These are phyloP conservation scores for Termitomyces sp. DNA, from an alignment of 768 basidiomycete species.

Conservation along the genomic window DNA sequence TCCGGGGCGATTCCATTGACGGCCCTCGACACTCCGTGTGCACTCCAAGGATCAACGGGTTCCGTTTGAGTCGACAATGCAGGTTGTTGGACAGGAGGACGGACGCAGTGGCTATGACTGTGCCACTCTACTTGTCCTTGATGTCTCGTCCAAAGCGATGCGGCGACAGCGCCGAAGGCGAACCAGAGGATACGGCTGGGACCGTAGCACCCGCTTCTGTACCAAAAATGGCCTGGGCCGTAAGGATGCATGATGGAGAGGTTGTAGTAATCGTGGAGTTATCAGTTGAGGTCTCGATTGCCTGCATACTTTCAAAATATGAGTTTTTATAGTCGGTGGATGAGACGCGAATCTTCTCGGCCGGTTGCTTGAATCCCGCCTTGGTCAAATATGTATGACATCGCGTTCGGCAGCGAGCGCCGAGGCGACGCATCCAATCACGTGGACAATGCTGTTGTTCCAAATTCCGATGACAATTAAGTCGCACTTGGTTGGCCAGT, in stretches of 20 bases:
- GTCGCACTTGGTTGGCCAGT: too few relatives aligned
- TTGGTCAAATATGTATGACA: neutral
- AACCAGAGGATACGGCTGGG: slow-evolving; percentile 71
- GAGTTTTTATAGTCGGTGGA: neutral
- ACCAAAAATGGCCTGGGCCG: slow-evolving; percentile 5
- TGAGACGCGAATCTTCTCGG: neutral
- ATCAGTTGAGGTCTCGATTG: neutral
- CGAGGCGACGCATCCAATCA: neutral
- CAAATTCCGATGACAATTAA: too few relatives aligned
- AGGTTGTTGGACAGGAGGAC: slow-evolving; percentile 15
- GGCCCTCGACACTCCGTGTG: slow-evolving; percentile 19
- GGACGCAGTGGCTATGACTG: slow-evolving; percentile 26
- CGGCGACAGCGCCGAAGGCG: slow-evolving; percentile 47
- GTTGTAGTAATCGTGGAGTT: neutral
- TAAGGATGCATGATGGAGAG: slow-evolving; percentile 11
- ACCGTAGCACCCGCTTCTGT: slow-evolving; percentile 17
- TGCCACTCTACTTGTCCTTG: slow-evolving; percentile 24
- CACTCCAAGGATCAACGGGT: slow-evolving; percentile 9
- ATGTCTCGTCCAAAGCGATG: slow-evolving; percentile 35
- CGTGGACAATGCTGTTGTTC: neutral
- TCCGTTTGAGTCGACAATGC: slow-evolving; percentile 7
- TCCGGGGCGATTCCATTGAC: slow-evolving; percentile 23
- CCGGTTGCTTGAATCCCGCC: neutral
- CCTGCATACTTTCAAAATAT: neutral
- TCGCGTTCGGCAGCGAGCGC: neutral